Evolutionary conservation across 2,329 filamentous ascomycete genomes (phyloP), one percentile per base, ranked within the genome.

Genomic region (Neoascochyta sp.): DNA sequence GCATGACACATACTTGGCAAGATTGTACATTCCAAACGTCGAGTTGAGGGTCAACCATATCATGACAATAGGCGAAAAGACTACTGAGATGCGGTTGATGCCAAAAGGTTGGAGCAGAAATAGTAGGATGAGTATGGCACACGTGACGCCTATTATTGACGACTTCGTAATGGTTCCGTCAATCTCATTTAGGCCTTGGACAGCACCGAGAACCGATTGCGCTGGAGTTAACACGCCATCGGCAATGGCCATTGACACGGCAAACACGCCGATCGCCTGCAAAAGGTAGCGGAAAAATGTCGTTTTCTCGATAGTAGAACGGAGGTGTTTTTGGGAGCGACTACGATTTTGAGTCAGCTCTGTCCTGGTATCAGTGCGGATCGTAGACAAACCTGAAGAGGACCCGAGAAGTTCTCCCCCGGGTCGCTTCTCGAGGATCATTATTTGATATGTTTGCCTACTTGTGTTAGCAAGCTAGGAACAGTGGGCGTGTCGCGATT

Each of bases 171-270:
- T 75, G 34, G 73, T 62, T 0, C 73, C 70, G 12, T 68, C 69
- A 17, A 77, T 76, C 2, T 83, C 80, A 18, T 68, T 66, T 13
- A 74, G 59, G 3, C 61, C 80, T 54, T 85, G 80, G n/a, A 84
- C 75, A 2, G 81, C 80, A 16, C 81, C 81, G 4, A 85, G 69
- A 2, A 85, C 77, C 3, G 80, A 83, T 52, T 85, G 81, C 1
- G 81, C 81, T 0, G 80, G 81, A 1, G 80, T 84, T 15, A 84
- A 62, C 5, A 85, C 73, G 24, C 80, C 80, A 53, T 84, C 74
- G 12, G 73, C 68, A 61, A 84, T 78, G 38, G 83, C 78, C 71
- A 84, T 76, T 16, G 75, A 76, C 4, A 84, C 80, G 7, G 78
- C 80, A 10, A 84, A 62, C 2, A 84, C 76, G 1, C 78, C 80